phyloP scores from a whole-genome alignment of 1,139 yeast genomes.

The Geotrichum phurueaensis region DNA sequence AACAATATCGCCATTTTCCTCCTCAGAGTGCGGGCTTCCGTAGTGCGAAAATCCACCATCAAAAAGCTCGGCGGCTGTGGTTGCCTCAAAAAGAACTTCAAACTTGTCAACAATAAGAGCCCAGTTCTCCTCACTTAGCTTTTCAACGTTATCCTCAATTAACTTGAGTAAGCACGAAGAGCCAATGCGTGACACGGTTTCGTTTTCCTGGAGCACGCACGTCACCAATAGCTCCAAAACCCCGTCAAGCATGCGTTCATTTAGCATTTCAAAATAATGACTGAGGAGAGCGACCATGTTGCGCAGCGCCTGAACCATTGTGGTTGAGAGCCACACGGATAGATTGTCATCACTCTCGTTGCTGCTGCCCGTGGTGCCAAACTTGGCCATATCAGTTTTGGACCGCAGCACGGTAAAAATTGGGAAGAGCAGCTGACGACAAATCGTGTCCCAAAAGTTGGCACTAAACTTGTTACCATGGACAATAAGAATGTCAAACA shows the following conservation, averaged over 20 bases:
- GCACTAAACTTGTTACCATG: constrained; percentile 72
- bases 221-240: constrained; percentile 71
- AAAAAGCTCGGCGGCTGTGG: constrained; percentile 83
- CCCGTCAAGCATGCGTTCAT: constrained; percentile 60
- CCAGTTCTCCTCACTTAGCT: constrained; percentile 70
- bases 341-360: constrained; percentile 55
- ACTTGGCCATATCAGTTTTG: constrained; percentile 66
- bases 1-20: constrained; percentile 23
- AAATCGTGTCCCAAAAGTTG: constrained; percentile 77
- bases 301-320: constrained; percentile 89
- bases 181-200: constrained; percentile 91
- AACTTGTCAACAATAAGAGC: constrained; percentile 57
- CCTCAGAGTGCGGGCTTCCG: constrained; percentile 27
- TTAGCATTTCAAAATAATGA: constrained; percentile 69
- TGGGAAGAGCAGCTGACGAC: constrained; percentile 77
- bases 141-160: constrained; percentile 64
- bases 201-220: constrained; percentile 95
- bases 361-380: constrained; percentile 37
- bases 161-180: constrained; percentile 79
- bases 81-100: constrained; percentile 61
- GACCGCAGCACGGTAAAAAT: constrained; percentile 75
- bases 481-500: constrained; percentile 75
- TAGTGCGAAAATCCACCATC: constrained; percentile 30
- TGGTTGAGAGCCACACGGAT: constrained; percentile 94
- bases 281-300: constrained; percentile 80